Conservation (phyloP, 305 asterid species). For the Withania somnifera region DNA sequence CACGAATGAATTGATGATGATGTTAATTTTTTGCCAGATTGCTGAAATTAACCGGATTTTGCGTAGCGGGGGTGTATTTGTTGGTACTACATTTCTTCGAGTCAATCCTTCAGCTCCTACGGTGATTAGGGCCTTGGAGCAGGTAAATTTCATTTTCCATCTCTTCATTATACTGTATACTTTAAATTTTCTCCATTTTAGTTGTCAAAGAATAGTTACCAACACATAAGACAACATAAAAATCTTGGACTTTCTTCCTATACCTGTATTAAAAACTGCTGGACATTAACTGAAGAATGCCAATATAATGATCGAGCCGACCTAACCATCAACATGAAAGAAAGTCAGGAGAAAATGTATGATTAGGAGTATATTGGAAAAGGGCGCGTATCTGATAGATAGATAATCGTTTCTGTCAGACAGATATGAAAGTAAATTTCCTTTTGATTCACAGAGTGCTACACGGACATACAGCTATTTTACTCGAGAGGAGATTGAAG, state of each 20-base stretch:
- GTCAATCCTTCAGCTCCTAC: slow-evolving; percentile 57
- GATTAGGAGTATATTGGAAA: neutral
- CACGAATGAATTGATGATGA: neutral
- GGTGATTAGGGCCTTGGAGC: slow-evolving; percentile 50
- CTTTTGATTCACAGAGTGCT: slow-evolving; percentile 26
- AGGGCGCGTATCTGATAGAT: neutral
- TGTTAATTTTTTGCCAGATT: slow-evolving; percentile 29
- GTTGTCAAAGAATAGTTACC: neutral
- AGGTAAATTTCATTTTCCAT: slow-evolving; percentile 26
- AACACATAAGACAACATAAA: neutral
- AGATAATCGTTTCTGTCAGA: neutral
- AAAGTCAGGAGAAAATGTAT: neutral
- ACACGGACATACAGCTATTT: slow-evolving; percentile 37
- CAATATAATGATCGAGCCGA: neutral
- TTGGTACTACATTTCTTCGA: slow-evolving; percentile 84
- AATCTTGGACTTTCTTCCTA: neutral
- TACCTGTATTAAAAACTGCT: neutral
- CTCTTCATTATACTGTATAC: neutral
- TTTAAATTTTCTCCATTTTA: neutral
- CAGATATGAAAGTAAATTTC: neutral
- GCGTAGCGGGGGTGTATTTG: slow-evolving; percentile 81
- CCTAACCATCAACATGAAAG: neutral
- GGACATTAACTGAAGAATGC: neutral
- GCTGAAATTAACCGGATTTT: slow-evolving; percentile 85
- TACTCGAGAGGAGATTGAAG: slow-evolving; percentile 76